These are phyloP conservation scores for Suhomyces kilbournensis DNA, from an alignment of 805 yeast genomes.

Conservation along the genomic window DNA sequence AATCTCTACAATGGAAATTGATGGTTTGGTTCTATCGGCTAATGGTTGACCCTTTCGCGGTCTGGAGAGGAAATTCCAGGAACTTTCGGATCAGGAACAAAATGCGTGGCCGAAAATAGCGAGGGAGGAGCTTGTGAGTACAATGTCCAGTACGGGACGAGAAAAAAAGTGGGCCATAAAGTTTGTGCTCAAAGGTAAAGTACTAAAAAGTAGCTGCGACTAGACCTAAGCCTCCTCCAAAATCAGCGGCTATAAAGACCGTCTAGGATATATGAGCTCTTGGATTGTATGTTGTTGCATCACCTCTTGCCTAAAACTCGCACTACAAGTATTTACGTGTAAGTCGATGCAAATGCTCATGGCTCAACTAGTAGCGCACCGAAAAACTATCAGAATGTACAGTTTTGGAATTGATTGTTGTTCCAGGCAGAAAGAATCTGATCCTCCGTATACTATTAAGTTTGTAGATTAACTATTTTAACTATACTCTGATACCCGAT, in stretches of 20 bases:
- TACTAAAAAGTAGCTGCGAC: neutral
- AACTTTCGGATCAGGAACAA: neutral
- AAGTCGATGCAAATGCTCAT: neutral
- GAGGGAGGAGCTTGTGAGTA: neutral
- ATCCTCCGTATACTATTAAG: too few species aligned
- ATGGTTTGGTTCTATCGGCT: neutral
- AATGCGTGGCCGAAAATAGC: neutral
- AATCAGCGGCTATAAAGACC: neutral
- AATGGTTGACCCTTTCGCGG: neutral
- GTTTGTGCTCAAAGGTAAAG: neutral
- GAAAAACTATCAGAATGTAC: neutral
- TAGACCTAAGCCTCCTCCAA: neutral
- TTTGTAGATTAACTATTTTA: neutral
- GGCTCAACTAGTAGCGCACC: neutral
- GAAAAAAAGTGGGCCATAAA: neutral
- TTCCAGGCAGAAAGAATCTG: too few species aligned
- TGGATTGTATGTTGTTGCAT: too few species aligned
- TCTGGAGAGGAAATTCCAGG: neutral
- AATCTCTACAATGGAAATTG: neutral
- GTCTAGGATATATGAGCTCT: too few species aligned
- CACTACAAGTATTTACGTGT: neutral
- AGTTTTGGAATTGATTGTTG: neutral
- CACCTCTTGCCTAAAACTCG: too few species aligned
- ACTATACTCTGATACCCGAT: neutral
- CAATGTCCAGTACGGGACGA: neutral